These are phyloP conservation scores for Tulasnella sp. DNA, from an alignment of 768 basidiomycete species.

Conservation along the genomic window DNA sequence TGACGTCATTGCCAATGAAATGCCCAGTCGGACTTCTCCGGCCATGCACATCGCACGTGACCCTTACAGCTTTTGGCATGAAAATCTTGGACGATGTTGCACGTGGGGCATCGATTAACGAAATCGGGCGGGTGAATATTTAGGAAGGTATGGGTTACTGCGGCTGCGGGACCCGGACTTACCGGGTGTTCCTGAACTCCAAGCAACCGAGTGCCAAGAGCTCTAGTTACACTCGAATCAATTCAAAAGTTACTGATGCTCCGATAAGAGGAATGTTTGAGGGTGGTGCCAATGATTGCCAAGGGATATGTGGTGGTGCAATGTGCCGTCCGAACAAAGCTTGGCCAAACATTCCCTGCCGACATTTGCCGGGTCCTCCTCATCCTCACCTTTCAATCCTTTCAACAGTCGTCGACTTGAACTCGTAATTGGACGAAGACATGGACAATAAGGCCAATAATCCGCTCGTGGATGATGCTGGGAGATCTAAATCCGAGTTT, in stretches of 20 bases:
- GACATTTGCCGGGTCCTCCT: not conserved
- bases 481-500: not conserved
- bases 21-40: no score
- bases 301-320: not conserved
- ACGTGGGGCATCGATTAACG: no score
- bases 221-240: not conserved
- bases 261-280: not conserved
- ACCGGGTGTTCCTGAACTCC: not conserved
- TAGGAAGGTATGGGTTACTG: not conserved
- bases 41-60: no score
- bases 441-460: not conserved
- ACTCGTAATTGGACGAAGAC: not conserved
- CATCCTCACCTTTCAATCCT: not conserved
- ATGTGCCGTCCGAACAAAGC: not conserved
- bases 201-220: not conserved
- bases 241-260: not conserved
- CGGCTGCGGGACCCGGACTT: not conserved
- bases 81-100: no score
- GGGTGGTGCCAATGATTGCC: not conserved
- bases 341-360: not conserved
- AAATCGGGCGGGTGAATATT: not conserved
- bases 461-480: not conserved
- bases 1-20: no score
- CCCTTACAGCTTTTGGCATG: no score
- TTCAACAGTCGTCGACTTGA: not conserved